These are phyloP conservation scores for Inga leiocalycina DNA, from an alignment of 306 rosid species.

Conservation along the genomic window DNA sequence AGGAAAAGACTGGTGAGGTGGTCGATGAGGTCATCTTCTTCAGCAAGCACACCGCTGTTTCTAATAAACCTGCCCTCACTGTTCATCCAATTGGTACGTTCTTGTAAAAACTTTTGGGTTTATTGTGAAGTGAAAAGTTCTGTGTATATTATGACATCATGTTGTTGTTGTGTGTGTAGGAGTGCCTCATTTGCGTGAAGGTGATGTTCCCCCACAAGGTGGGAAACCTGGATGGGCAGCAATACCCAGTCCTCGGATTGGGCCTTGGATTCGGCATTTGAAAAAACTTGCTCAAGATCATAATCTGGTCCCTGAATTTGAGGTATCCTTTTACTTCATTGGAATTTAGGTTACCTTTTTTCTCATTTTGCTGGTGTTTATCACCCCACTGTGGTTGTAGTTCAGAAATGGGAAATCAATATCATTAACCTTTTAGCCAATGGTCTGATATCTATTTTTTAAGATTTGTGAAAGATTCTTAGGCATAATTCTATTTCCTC, in stretches of 20 bases:
- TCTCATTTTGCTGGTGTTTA: constrained; percentile 3
- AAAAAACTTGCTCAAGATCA: constrained; percentile 69
- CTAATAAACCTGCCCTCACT: constrained; percentile 92
- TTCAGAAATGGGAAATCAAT: not conserved
- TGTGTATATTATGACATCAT: not conserved
- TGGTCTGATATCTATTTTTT: not conserved
- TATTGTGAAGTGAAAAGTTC: constrained; percentile 3
- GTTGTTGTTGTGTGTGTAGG: constrained; percentile 44
- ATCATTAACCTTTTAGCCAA: not conserved
- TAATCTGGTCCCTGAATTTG: constrained; percentile 85
- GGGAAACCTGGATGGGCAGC: constrained; percentile 98
- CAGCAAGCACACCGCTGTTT: constrained; percentile 84
- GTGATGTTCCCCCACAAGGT: constrained; percentile 89
- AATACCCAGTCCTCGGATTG: constrained; percentile 75
- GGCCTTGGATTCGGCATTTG: constrained; percentile 86
- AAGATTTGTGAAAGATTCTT: not conserved
- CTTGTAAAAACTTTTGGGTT: not conserved
- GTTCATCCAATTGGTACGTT: constrained; percentile 84
- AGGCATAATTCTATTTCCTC: constrained; percentile 19
- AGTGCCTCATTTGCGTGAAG: constrained; percentile 87
- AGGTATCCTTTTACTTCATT: constrained; percentile 49
- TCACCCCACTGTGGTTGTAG: not conserved
- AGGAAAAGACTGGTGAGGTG: constrained; percentile 66
- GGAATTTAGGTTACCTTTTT: constrained; percentile 3
- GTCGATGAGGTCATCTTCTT: constrained; percentile 79